Base-by-base conservation (phyloP, 1,284 basidiomycete genomes). In the Porodaedalea pini region DNA sequence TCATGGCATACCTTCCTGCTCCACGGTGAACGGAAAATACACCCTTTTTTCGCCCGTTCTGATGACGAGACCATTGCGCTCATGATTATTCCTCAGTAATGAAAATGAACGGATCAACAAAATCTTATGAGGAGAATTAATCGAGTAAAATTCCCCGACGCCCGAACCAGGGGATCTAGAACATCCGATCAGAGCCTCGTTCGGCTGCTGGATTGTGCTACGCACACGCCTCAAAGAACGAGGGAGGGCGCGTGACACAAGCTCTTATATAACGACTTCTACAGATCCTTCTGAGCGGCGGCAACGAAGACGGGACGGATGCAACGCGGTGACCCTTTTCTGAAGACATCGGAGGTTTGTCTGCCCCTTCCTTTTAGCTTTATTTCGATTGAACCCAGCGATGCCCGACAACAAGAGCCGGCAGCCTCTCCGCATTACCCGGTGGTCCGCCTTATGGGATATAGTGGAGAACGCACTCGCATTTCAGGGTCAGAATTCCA, bases 281-380 rank as follows among this genome's bases (percentile, higher is more conserved):
- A 17, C 13, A 4, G 15, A 47, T n/a, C n/a, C 45, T 47, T 47
- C 45, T 47, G 45, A 7, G 41, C 41, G 21, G 13, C 10, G 6
- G 17, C 10, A 27, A 31, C n/a, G 29, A 31, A 17, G 4, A 19
- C 11, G 5, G 21, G n/a, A 2, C n/a, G 45, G 11, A 17, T 47
- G 23, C 45, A 47, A 47, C 45, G 45, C 45, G 45, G 45, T 47
- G 45, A 47, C 45, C 45, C 44, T 25, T 47, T 31, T 31, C 29
- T 47, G 25, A 47, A 32, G 2, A 3, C 10, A 23, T 2, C 3
- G 25, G 25, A 29, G 10, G 29, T 47, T 21, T 41, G 15, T 15
- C 40, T 17, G 8, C 40, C 40, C 15, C 40, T 15, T 19, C 45
- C n/a, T 25, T 47, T 17, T 7, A n/a, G 25, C 15, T 15, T 17